These are phyloP conservation scores for Gonium pectorale DNA, from an alignment of 139 green algal species.

Conservation along the genomic window DNA sequence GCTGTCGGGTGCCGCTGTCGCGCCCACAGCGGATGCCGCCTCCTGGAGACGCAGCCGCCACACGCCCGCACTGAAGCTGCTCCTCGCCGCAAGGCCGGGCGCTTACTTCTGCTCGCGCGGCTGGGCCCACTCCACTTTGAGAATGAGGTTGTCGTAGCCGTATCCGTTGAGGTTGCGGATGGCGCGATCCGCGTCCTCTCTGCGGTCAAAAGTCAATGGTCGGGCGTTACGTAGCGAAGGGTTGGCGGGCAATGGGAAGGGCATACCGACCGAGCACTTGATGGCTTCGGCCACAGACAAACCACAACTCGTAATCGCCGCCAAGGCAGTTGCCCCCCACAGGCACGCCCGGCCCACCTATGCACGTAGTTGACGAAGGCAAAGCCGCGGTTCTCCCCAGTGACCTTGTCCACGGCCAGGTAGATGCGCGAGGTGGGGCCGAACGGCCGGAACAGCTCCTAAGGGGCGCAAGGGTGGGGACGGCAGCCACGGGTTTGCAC, in stretches of 20 bases:
- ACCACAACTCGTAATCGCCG: too few species aligned
- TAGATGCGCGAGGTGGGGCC: slow-evolving; percentile 94
- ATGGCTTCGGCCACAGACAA: too few species aligned
- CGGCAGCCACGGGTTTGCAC: too few species aligned
- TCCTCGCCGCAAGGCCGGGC: background rate
- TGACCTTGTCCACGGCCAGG: slow-evolving; percentile 96
- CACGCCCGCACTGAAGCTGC: background rate
- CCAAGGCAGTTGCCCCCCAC: too few species aligned
- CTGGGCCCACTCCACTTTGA: slow-evolving; percentile 92
- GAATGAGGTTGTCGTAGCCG: slow-evolving; percentile 99
- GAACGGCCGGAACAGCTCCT: slow-evolving; percentile 97
- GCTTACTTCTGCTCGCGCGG: slow-evolving; percentile 35
- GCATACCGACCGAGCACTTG: too few species aligned
- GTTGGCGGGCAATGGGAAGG: too few species aligned
- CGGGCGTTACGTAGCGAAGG: too few species aligned
- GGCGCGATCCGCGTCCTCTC: slow-evolving; percentile 89
- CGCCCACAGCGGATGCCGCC: too few species aligned
- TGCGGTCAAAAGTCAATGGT: too few species aligned
- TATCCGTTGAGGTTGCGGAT: slow-evolving; percentile 95
- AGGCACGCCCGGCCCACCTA: slow-evolving; percentile 53
- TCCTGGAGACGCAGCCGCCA: background rate
- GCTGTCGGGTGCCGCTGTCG: background rate
- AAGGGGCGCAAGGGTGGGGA: too few species aligned
- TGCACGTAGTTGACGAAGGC: slow-evolving; percentile 98
- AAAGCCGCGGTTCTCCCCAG: slow-evolving; percentile 94